Base-by-base conservation (phyloP, 441 rosid genomes). In the Eutrema salsugineum region DNA sequence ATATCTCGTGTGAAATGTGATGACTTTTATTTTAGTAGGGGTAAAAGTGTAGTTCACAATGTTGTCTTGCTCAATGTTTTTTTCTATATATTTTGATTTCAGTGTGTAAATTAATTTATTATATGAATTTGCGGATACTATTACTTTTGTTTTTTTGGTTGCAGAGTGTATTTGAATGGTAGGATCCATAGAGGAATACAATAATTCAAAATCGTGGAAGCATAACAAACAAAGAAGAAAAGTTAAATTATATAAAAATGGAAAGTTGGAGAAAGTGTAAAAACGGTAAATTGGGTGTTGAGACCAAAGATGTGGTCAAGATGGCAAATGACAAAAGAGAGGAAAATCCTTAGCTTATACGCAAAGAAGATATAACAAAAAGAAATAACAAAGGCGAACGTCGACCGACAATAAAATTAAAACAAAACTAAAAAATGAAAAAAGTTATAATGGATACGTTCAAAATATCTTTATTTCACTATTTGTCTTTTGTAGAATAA, bases 361-460 rank as follows among this genome's bases (percentile, higher is more conserved):
- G 77, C 72, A 73, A 64, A 16, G 71, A 64, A 47, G 71, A 56
- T 65, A 28, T 4, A 28, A 28, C 42, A 73, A 48, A 73, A 63
- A 17, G 1, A 56, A 38, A 56, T 35, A 2, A 55, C 24, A 24
- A 35, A 72, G 12, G 8, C 40, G n/a, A 62, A 62, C 20, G 70
- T 71, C 68, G 68, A 11, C 75, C 43, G 49, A 5, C 16, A 63
- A 10, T 14, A 61, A 0, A 63, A 10, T 14, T 42, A 0, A 50
- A 35, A 59, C 2, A 24, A 38, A 57, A 36, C 6, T 5, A 5
- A 35, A 7, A 57, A 11, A 35, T 14, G 22, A 20, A 6, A 27
- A 51, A 54, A 5, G 39, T 30, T 8, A 30, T 54, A 44, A 11
- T 24, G 17, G 27, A 44, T 43, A 47, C 28, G 55, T 68, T 20